Conservation (phyloP, 2,329 filamentous ascomycete species). For the Monosporascus sp. region DNA sequence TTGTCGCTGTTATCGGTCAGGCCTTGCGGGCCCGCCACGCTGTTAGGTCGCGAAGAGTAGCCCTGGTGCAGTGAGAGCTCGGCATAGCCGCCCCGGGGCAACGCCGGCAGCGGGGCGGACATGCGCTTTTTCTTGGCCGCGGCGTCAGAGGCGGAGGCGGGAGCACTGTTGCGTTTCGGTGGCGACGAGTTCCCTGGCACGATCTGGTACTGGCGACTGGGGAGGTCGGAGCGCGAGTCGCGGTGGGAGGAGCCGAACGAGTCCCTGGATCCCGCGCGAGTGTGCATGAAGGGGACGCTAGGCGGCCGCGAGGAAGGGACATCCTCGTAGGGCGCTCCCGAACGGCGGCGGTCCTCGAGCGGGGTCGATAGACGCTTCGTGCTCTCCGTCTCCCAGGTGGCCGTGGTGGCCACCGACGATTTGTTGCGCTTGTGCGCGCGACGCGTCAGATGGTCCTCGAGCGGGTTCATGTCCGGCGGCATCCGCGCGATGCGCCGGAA, state of each 20-base stretch:
- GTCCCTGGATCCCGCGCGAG: constrained; percentile 58
- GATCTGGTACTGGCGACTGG: constrained; percentile 52
- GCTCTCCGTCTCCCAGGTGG: constrained; percentile 36
- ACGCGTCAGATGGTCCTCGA: constrained; percentile 80
- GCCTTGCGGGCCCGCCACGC: constrained; percentile 14
- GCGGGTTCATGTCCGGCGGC: constrained; percentile 91
- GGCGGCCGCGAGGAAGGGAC: constrained; percentile 37
- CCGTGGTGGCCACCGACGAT: constrained; percentile 46
- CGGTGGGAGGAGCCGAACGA: constrained; percentile 46
- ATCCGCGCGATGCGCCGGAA: constrained; percentile 79
- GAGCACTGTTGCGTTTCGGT: constrained; percentile 36
- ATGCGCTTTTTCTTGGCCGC: constrained; percentile 33
- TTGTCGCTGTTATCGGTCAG: neutral
- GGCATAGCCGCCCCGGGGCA: constrained; percentile 41
- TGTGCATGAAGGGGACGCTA: constrained; percentile 75
- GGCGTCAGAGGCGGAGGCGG: constrained; percentile 37
- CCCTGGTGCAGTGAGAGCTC: constrained; percentile 44
- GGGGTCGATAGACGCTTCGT: constrained; percentile 57
- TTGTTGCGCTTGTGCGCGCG: constrained; percentile 72
- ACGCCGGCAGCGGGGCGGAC: constrained; percentile 31
- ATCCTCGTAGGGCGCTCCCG: constrained; percentile 39
- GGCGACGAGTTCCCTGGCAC: constrained; percentile 26
- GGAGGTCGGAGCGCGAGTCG: constrained; percentile 50
- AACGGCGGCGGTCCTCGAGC: constrained; percentile 36
- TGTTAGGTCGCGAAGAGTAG: constrained; percentile 17